Evolutionary conservation across 805 yeast species (phyloP), one percentile per base, ranked within the genome.

Genomic region (Candida ascalaphidarum): DNA sequence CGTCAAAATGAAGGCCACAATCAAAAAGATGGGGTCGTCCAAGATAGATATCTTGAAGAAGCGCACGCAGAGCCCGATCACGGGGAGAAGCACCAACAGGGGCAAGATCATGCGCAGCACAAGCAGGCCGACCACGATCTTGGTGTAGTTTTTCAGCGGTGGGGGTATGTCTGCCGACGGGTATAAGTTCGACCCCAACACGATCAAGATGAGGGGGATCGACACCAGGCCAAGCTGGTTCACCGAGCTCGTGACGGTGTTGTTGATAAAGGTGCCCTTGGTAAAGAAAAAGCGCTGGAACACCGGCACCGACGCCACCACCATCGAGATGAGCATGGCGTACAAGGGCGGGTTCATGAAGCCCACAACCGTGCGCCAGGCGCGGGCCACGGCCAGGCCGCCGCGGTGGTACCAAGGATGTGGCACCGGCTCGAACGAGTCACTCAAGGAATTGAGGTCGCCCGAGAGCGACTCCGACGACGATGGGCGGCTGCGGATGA

Each of bases 341-440:
- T 77, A 81, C 31, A 81, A 56, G 11, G 92, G 94, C n/a, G 94
- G 92, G 45, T 81, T 81, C 82, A 81, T 77, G 34, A 66, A 66
- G 4, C 11, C 14, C 9, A 7, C 28, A 5, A 41, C 26, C 8
- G 39, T 36, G 9, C 32, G 20, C 26, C 35, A 37, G n/a, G 30
- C 17, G 10, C 22, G 11, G 11, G 32, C 14, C 7, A 21, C 32
- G 18, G 5, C 13, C 39, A 35, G 32, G 17, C 19, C 25, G 17
- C 14, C 13, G 5, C 26, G 21, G 17, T 26, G 2, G 15, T 6
- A 11, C 5, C 5, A 13, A 8, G 4, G 18, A 7, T 7, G 19
- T 4, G 12, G 9, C 13, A 11, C 10, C 12, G n/a, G 11, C 18
- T 17, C 18, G 6, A 6, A 6, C 8, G 18, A 6, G 6, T 17